A percentile compares a stretch with the other conserved stretches of the same genome.
These are phyloP conservation scores for Fagus sylvatica DNA, from an alignment of 306 rosid genomes.

Conservation along the genomic window DNA sequence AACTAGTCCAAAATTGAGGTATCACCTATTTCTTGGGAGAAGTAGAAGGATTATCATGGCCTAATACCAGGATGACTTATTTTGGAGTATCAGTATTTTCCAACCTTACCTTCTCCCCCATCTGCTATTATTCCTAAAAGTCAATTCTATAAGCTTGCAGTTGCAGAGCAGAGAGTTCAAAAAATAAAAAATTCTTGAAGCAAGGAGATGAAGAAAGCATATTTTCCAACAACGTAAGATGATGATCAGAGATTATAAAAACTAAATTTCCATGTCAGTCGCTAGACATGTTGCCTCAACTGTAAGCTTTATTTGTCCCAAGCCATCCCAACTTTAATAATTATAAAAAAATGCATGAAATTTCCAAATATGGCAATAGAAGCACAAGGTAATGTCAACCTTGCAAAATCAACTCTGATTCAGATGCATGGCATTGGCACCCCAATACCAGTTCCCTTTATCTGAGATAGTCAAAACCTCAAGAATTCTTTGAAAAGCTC, in stretches of 20 bases:
- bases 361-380: slow-evolving; percentile 24
- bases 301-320: slow-evolving; percentile 52
- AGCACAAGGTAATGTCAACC: slow-evolving; percentile 31
- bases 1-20: background rate
- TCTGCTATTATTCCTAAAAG: background rate
- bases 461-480: slow-evolving; percentile 25
- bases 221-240: background rate
- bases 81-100: background rate
- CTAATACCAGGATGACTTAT: background rate
- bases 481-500: slow-evolving; percentile 34
- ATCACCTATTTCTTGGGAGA: background rate
- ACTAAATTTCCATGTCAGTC: slow-evolving; percentile 2
- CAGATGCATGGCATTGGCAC: slow-evolving; percentile 33
- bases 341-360: slow-evolving; percentile 23
- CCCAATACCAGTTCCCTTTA: slow-evolving; percentile 28
- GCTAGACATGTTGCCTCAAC: slow-evolving; percentile 29
- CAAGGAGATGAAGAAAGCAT: background rate
- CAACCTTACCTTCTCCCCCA: background rate
- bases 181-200: background rate
- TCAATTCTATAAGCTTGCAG: background rate
- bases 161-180: background rate
- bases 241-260: background rate
- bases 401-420: slow-evolving; percentile 32
- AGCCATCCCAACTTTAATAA: slow-evolving; percentile 30
- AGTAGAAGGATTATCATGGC: background rate